A percentile compares a stretch with the other conserved stretches of the same genome.
phyloP scores from a whole-genome alignment of 2,329 filamentous ascomycete species.

The Beauveria medogensis region DNA sequence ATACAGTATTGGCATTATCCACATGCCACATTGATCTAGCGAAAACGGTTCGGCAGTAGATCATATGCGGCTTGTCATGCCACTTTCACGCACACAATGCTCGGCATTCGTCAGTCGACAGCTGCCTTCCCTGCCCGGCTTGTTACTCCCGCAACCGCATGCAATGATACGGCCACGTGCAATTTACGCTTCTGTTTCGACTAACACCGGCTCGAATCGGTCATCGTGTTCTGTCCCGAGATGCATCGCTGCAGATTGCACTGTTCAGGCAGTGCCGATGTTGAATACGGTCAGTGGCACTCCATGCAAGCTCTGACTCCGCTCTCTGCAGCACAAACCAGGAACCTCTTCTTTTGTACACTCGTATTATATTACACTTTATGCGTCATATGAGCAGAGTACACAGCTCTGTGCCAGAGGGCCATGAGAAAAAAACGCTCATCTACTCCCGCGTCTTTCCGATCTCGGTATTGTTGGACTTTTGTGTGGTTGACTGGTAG shows the following conservation, averaged over 20 bases:
- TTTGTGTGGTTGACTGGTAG: background rate
- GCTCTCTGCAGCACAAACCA: background rate
- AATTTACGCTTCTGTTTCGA: background rate
- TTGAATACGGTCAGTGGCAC: background rate
- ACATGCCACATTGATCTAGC: background rate
- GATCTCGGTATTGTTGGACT: conserved; percentile 6
- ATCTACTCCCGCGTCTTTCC: conserved; percentile 9
- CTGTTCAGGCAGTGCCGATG: background rate
- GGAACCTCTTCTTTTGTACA: background rate
- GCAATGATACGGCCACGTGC: background rate
- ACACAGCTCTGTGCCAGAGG: background rate
- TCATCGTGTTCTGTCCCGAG: background rate
- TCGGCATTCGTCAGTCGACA: background rate
- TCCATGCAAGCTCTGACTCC: background rate
- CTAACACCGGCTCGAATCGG: background rate
- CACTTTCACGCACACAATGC: background rate
- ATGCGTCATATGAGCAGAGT: background rate
- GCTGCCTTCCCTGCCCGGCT: background rate
- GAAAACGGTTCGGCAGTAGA: conserved; percentile 1
- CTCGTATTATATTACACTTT: background rate
- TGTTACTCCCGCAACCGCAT: background rate
- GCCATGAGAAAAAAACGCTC: background rate
- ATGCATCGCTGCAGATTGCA: background rate
- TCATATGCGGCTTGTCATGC: background rate
- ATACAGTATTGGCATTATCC: conserved; percentile 2